phyloP scores from a whole-genome alignment of 768 basidiomycete species.

The Hericium erinaceus region DNA sequence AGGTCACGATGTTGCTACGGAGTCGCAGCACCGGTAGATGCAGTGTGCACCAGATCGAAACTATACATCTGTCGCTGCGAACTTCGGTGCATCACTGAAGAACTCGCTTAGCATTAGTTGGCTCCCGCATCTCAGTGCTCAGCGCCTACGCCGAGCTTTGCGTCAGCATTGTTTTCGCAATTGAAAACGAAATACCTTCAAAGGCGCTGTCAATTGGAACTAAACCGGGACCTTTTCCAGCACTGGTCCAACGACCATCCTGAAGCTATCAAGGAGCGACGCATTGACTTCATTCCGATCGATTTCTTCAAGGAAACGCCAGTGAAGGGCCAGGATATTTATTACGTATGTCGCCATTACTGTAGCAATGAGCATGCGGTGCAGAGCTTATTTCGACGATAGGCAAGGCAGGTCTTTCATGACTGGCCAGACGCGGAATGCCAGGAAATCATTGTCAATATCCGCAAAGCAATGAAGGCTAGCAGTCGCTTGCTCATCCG shows the following conservation, averaged over 20 bases:
- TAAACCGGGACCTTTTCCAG: not conserved
- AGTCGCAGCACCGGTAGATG: too few species aligned
- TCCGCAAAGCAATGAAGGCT: conserved; percentile 27
- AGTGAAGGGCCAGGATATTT: conserved; percentile 27
- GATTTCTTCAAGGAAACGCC: conserved; percentile 32
- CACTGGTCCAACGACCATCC: conserved; percentile 27
- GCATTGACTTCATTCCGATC: conserved; percentile 28
- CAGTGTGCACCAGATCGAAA: too few species aligned
- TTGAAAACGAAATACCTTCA: too few species aligned
- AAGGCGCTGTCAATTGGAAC: not conserved
- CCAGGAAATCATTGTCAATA: conserved; percentile 26
- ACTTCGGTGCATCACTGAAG: too few species aligned
- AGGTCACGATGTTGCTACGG: too few species aligned
- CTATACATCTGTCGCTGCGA: too few species aligned
- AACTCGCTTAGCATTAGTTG: too few species aligned
- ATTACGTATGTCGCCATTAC: conserved; percentile 26
- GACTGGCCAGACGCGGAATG: conserved; percentile 32
- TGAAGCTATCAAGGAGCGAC: conserved; percentile 25
- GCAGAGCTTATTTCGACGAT: not conserved
- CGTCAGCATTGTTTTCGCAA: too few species aligned
- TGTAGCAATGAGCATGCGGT: not conserved
- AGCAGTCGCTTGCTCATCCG: conserved; percentile 29
- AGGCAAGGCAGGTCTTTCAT: conserved; percentile 32
- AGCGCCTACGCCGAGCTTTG: too few species aligned
- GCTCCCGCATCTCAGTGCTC: too few species aligned